phyloP scores from a whole-genome alignment of 768 basidiomycete genomes.

The Mycena pura region DNA sequence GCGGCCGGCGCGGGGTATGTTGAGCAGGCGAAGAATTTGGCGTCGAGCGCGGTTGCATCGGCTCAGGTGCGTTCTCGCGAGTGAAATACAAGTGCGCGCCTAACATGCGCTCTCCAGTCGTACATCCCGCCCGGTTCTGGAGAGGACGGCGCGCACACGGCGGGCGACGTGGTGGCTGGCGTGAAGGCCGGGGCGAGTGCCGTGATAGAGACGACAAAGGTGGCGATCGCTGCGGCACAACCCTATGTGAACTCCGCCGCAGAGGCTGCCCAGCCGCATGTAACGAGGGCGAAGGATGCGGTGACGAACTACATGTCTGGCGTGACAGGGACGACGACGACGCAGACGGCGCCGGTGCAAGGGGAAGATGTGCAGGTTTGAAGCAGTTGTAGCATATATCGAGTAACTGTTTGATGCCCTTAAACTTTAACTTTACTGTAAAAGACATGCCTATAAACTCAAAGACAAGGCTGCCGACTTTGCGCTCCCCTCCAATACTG shows the following conservation, averaged over 20 bases:
- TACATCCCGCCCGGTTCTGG: slow-evolving; percentile 29
- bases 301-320: slow-evolving; percentile 44
- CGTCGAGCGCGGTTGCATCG: slow-evolving; percentile 48
- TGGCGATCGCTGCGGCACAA: slow-evolving; percentile 32
- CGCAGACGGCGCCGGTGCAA: slow-evolving; percentile 24
- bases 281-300: slow-evolving; percentile 46
- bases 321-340: slow-evolving; percentile 29
- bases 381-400: not conserved
- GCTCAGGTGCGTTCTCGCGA: slow-evolving; percentile 46
- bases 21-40: slow-evolving; percentile 60
- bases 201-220: slow-evolving; percentile 39
- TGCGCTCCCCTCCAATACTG: no score
- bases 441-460: no score
- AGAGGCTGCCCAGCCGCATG: slow-evolving; percentile 45
- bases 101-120: slow-evolving; percentile 17
- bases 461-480: no score
- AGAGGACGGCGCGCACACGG: slow-evolving; percentile 8
- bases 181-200: slow-evolving; percentile 41
- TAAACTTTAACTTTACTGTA: no score
- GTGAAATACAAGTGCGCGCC: not conserved
- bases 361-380: not conserved
- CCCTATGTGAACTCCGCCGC: no score
- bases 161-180: slow-evolving; percentile 36
- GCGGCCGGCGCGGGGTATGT: slow-evolving; percentile 55
- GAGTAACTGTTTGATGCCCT: no score